A percentile compares a stretch with the other conserved stretches of the same genome.
Conservation (phyloP, 140 eudicot species). For the Ambrosia hybrid region DNA sequence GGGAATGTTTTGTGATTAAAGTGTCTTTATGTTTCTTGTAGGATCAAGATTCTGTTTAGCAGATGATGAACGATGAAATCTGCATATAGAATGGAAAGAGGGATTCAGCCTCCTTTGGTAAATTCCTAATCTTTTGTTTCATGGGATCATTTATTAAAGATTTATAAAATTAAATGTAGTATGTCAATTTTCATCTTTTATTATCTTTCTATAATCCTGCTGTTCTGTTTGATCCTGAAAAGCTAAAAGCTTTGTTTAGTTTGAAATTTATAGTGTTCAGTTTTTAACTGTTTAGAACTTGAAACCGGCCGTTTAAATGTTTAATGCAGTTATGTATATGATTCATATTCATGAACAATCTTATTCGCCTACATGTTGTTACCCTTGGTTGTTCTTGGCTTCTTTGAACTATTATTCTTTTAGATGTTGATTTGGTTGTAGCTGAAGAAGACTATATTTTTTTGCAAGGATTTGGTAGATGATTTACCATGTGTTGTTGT, state of each 20-base stretch:
- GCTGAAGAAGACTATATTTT: too few species aligned
- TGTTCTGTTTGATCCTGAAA: constrained; percentile 5
- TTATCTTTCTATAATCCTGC: background rate
- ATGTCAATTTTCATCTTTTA: constrained; percentile 14
- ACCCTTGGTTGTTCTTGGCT: too few species aligned
- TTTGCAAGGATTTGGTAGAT: too few species aligned
- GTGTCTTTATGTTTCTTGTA: background rate
- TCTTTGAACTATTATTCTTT: too few species aligned
- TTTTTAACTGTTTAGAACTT: background rate
- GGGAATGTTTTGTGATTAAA: constrained; percentile 10
- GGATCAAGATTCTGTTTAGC: constrained; percentile 30
- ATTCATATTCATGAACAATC: background rate
- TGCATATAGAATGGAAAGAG: constrained; percentile 48
- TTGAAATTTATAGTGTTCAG: background rate
- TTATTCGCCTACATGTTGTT: too few species aligned
- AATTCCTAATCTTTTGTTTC: constrained; percentile 19
- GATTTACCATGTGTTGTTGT: too few species aligned
- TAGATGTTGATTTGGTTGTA: too few species aligned
- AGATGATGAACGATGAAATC: constrained; percentile 29
- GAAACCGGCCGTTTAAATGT: background rate
- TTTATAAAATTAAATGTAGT: background rate
- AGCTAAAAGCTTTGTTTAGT: background rate
- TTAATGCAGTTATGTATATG: background rate
- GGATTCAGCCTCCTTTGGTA: constrained; percentile 91
- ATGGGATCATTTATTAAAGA: background rate